Percentiles rank a stretch among this genome's conserved stretches.
Evolutionary conservation across 768 basidiomycete species (phyloP).

Genomic region (Rhodotorula graminis): DNA sequence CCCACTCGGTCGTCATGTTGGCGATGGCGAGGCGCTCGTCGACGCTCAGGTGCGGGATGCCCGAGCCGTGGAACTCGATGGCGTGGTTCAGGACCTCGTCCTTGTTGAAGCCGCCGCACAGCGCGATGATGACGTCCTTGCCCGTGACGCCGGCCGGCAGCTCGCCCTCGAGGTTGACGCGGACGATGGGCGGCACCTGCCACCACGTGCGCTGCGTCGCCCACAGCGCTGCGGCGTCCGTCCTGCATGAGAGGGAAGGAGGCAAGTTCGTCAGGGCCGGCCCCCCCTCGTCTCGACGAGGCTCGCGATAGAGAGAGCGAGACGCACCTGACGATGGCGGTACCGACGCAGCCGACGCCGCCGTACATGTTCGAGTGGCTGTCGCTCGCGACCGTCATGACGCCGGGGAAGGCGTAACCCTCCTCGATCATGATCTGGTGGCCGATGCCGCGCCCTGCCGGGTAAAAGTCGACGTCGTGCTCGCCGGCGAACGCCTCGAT

Average conservation of each 20-base stretch:
- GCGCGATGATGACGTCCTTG: constrained; percentile 95
- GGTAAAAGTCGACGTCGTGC: constrained; percentile 88
- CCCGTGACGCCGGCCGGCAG: constrained; percentile 87
- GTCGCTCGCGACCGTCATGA: constrained; percentile 67
- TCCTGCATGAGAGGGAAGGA: constrained; percentile 12
- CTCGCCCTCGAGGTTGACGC: constrained; percentile 78
- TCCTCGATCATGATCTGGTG: constrained; percentile 97
- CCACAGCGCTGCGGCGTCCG: constrained; percentile 92
- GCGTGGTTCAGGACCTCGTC: constrained; percentile 96
- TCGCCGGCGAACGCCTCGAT: constrained; percentile 85
- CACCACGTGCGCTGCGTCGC: constrained; percentile 99
- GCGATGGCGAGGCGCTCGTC: constrained; percentile 88
- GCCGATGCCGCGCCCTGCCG: constrained; percentile 94
- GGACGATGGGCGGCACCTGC: constrained; percentile 96
- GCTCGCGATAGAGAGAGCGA: too few relatives aligned
- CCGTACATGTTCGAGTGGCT: constrained; percentile 82
- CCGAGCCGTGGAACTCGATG: constrained; percentile 91
- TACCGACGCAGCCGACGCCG: constrained; percentile 93
- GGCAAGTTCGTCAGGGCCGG: background rate
- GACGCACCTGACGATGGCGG: constrained; percentile 81
- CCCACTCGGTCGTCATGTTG: constrained; percentile 99
- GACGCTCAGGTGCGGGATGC: constrained; percentile 67
- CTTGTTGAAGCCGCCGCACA: constrained; percentile 90
- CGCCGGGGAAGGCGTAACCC: constrained; percentile 94
- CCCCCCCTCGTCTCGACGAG: too few relatives aligned